Percentiles rank a stretch among this genome's conserved stretches.
Conservation (phyloP, 176 grass and related monocot species). For the Hsuehochloa calcarea region DNA sequence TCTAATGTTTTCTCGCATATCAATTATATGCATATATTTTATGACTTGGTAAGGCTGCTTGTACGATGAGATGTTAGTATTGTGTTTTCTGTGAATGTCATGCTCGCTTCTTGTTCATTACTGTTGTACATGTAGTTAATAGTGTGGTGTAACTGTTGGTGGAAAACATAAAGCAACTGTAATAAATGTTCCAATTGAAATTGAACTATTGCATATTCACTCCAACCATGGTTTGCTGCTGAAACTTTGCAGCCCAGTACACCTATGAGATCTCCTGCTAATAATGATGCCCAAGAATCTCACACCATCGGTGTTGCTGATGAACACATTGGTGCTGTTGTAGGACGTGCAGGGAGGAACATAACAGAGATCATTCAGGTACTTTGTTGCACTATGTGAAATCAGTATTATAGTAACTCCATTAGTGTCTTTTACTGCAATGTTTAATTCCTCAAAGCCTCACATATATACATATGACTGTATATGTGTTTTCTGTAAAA, state of each 20-base stretch:
- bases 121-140: neutral
- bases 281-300: slow-evolving; percentile 55
- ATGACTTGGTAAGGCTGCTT: neutral
- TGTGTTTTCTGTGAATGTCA: neutral
- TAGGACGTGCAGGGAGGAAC: slow-evolving; percentile 78
- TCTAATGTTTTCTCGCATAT: neutral
- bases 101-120: neutral
- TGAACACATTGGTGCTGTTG: slow-evolving; percentile 86
- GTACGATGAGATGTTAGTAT: neutral
- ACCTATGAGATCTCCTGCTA: slow-evolving; percentile 44
- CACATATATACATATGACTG: neutral
- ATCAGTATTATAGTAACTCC: neutral
- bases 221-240: slow-evolving; percentile 16
- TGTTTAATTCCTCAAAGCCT: neutral
- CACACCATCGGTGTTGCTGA: slow-evolving; percentile 80
- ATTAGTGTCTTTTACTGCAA: neutral
- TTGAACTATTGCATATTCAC: neutral
- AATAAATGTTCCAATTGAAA: neutral
- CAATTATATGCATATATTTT: neutral
- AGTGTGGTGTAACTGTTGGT: neutral
- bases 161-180: neutral
- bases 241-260: slow-evolving; percentile 41
- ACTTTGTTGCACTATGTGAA: neutral
- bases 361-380: slow-evolving; percentile 93
- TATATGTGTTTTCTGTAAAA: neutral